A percentile compares a stretch with the other conserved stretches of the same genome.
Conservation (phyloP, 352 stramenopile genomes). For the Lagenidium giganteum region DNA sequence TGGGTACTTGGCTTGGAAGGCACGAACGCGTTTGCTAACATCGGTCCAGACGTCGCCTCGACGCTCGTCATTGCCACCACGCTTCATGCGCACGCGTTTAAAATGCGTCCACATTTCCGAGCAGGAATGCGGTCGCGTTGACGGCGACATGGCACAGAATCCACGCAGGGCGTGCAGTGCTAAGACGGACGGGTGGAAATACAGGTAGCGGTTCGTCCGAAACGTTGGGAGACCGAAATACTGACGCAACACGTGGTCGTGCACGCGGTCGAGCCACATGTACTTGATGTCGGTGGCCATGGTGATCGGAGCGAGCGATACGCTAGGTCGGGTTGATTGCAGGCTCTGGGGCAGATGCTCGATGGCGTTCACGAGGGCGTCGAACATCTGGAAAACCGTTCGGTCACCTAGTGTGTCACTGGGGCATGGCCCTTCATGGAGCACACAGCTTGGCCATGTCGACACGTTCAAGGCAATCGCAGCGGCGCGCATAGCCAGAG, state of each 20-base stretch:
- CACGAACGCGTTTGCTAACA: constrained; percentile 1
- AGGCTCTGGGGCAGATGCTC: constrained; percentile 13
- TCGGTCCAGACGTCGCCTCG: constrained; percentile 12
- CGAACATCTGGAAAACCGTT: constrained; percentile 11
- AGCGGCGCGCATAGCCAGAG: constrained; percentile 1
- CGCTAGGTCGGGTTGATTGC: no score
- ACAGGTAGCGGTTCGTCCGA: constrained; percentile 30
- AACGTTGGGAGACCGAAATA: constrained; percentile 25
- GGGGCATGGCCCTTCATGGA: constrained; percentile 3
- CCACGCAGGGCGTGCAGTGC: no score
- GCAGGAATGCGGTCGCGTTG: constrained; percentile 8
- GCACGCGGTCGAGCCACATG: no score
- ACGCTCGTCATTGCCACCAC: neutral
- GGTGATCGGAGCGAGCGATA: no score
- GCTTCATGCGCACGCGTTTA: neutral
- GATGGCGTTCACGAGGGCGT: constrained; percentile 4
- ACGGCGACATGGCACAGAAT: constrained; percentile 9
- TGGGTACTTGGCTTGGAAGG: constrained; percentile 2
- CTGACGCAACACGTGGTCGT: no score
- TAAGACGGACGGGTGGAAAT: neutral
- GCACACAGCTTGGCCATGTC: constrained; percentile 2
- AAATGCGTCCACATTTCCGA: constrained; percentile 1
- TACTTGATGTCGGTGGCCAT: neutral
- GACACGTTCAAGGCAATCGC: neutral
- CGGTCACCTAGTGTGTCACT: neutral